phyloP scores from a whole-genome alignment of 495 filamentous ascomycete genomes.

The Cercophora sp. region DNA sequence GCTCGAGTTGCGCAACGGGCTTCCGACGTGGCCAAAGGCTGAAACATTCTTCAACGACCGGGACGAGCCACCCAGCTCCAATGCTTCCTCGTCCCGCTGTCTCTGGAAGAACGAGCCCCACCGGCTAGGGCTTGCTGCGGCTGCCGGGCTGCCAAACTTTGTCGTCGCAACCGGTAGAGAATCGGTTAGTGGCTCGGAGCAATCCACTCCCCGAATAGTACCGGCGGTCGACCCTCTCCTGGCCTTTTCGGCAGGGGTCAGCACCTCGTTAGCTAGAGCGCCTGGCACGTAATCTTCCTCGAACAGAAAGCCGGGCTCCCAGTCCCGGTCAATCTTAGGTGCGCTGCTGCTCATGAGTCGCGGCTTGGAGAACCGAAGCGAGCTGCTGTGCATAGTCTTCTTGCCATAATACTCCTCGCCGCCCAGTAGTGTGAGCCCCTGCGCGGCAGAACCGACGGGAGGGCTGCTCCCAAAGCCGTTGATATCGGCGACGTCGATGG shows the following conservation, averaged over 20 bases:
- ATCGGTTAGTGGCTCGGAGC: constrained; percentile 44
- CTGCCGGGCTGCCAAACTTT: constrained; percentile 74
- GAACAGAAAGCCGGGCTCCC: constrained; percentile 82
- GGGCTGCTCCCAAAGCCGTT: constrained; percentile 56
- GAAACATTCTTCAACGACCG: constrained; percentile 41
- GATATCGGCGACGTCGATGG: constrained; percentile 52
- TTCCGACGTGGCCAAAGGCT: constrained; percentile 83
- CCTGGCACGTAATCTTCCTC: constrained; percentile 91
- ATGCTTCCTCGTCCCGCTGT: constrained; percentile 66
- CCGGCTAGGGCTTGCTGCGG: constrained; percentile 75
- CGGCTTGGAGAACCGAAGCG: constrained; percentile 58
- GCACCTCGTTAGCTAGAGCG: constrained; percentile 74
- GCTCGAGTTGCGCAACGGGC: constrained; percentile 84
- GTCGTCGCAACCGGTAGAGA: constrained; percentile 44
- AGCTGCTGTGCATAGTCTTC: constrained; percentile 78
- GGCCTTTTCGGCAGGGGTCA: constrained; percentile 86
- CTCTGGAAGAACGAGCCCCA: constrained; percentile 81
- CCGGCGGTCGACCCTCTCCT: constrained; percentile 62
- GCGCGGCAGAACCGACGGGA: constrained; percentile 46
- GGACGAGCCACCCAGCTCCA: constrained; percentile 4
- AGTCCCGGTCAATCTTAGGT: constrained; percentile 65
- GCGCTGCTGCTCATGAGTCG: constrained; percentile 79
- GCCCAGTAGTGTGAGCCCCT: constrained; percentile 41
- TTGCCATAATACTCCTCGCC: constrained; percentile 63
- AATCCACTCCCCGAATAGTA: constrained; percentile 49